Evolutionary conservation across 495 filamentous ascomycete species (phyloP).

Genomic region (Geopyxis carbonaria): DNA sequence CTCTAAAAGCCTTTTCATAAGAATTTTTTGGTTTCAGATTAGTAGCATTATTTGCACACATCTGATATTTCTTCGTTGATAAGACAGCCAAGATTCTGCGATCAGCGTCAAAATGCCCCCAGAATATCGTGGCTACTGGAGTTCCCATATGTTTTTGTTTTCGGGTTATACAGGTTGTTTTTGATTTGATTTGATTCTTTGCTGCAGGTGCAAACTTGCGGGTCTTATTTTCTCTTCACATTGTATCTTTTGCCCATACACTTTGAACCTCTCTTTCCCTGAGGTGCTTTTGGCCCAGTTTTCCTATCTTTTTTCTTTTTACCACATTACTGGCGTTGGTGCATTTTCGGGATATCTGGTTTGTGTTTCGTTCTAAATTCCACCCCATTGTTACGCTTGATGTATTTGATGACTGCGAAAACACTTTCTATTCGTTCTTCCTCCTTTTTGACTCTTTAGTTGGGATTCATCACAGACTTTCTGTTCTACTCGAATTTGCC

Average conservation of each 20-base stretch:
- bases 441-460: too few species aligned
- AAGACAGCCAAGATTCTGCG: too few species aligned
- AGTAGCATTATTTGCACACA: too few species aligned
- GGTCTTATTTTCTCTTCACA: background rate
- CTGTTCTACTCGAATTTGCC: too few species aligned
- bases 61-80: too few species aligned
- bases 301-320: background rate
- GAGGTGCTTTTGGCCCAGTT: too few species aligned
- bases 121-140: background rate
- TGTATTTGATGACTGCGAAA: too few species aligned
- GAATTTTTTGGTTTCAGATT: too few species aligned
- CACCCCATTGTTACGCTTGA: too few species aligned
- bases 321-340: background rate
- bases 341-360: slow-evolving; percentile 1
- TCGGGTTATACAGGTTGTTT: slow-evolving; percentile 1
- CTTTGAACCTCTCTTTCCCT: background rate
- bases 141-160: background rate
- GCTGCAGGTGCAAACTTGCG: background rate
- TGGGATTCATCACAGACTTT: too few species aligned
- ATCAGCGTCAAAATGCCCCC: too few species aligned
- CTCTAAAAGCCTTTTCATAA: background rate
- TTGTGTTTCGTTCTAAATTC: background rate
- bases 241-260: background rate
- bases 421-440: too few species aligned
- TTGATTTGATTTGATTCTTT: slow-evolving; percentile 1